Evolutionary conservation across 495 filamentous ascomycete species (phyloP).

Genomic region (Entonaema liquescens): DNA sequence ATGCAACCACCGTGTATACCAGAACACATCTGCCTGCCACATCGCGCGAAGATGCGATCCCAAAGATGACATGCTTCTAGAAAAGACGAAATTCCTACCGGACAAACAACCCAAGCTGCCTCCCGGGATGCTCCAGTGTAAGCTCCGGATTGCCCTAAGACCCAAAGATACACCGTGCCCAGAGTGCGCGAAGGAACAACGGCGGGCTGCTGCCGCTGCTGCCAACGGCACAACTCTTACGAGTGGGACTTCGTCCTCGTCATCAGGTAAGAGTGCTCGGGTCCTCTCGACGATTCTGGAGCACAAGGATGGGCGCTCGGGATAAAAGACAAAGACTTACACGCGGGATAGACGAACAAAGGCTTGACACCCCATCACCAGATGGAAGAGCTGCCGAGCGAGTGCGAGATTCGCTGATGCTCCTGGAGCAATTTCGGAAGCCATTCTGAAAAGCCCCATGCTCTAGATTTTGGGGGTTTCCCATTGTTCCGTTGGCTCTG

Average conservation of each 20-base stretch:
- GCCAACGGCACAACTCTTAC: background rate
- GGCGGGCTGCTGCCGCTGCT: background rate
- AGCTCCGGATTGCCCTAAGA: slow-evolving; percentile 17
- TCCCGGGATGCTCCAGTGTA: slow-evolving; percentile 26
- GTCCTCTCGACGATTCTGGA: background rate
- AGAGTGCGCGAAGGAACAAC: background rate
- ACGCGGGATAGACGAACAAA: slow-evolving; percentile 4
- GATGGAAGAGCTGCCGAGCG: slow-evolving; percentile 1
- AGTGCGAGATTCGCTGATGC: slow-evolving; percentile 21
- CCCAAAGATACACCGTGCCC: slow-evolving; percentile 29
- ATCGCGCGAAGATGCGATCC: slow-evolving; percentile 8
- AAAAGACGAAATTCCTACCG: slow-evolving; percentile 33
- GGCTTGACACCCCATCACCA: slow-evolving; percentile 11
- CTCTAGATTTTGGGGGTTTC: background rate
- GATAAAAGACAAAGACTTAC: slow-evolving; percentile 8
- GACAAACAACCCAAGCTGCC: slow-evolving; percentile 21
- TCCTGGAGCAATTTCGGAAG: slow-evolving; percentile 20
- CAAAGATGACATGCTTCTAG: slow-evolving; percentile 20
- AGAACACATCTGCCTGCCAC: slow-evolving; percentile 38
- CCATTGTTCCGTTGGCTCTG: background rate
- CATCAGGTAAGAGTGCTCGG: slow-evolving; percentile 20
- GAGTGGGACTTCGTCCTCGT: background rate
- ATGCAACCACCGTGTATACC: slow-evolving; percentile 41
- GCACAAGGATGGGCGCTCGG: background rate
- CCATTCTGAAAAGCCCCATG: background rate